A percentile compares a stretch with the other conserved stretches of the same genome.
Conservation (phyloP, 352 stramenopile genomes). For the Phytophthora vignae region DNA sequence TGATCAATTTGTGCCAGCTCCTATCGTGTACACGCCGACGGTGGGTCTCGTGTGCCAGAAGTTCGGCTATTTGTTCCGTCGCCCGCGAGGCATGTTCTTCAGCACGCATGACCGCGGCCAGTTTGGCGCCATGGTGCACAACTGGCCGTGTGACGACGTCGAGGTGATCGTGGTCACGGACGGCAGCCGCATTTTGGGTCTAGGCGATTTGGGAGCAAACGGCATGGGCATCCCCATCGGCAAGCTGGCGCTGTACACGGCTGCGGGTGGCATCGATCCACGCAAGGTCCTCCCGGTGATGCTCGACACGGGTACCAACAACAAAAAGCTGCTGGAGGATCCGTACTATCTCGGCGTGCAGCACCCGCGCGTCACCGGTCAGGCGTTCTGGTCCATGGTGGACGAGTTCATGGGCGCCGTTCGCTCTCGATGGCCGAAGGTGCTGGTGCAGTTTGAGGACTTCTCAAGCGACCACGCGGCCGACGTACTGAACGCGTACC, state of each 20-base stretch:
- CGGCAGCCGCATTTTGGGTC: slow-evolving; percentile 95
- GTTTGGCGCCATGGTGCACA: slow-evolving; percentile 94
- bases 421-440: slow-evolving; percentile 91
- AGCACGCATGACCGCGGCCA: slow-evolving; percentile 91
- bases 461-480: slow-evolving; percentile 92
- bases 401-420: slow-evolving; percentile 93
- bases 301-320: slow-evolving; percentile 97
- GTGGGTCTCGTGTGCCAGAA: slow-evolving; percentile 94
- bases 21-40: slow-evolving; percentile 98
- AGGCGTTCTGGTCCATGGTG: slow-evolving; percentile 95
- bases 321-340: slow-evolving; percentile 93
- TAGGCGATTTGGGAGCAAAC: slow-evolving; percentile 97
- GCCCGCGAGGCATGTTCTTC: slow-evolving; percentile 96
- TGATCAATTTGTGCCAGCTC: slow-evolving; percentile 52
- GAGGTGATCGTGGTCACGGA: slow-evolving; percentile 98
- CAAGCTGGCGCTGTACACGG: slow-evolving; percentile 96
- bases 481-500: slow-evolving; percentile 95
- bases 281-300: slow-evolving; percentile 95
- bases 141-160: slow-evolving; percentile 97
- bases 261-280: slow-evolving; percentile 94
- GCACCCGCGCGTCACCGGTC: slow-evolving; percentile 88
- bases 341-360: slow-evolving; percentile 94
- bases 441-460: slow-evolving; percentile 97
- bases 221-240: slow-evolving; percentile 98
- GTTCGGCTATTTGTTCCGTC: slow-evolving; percentile 92